Evolutionary conservation across 148 eudicot species (phyloP).

Genomic region (Persicaria tinctoria): DNA sequence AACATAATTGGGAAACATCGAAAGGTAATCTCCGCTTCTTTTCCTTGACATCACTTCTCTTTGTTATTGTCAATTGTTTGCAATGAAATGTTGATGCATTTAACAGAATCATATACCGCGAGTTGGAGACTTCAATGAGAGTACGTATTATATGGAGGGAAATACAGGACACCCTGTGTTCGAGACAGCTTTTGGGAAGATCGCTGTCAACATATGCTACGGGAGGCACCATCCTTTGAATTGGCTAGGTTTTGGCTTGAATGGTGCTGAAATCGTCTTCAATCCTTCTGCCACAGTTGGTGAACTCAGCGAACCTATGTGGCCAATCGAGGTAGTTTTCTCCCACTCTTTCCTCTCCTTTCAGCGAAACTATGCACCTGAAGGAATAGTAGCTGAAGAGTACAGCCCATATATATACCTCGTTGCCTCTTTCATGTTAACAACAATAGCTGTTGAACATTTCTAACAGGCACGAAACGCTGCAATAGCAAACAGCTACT

Average conservation of each 20-base stretch:
- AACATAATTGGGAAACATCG: slow-evolving; percentile 88
- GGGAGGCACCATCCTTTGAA: slow-evolving; percentile 98
- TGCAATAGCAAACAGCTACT: slow-evolving; percentile 92
- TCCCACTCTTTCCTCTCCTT: not conserved
- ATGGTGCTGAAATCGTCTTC: slow-evolving; percentile 96
- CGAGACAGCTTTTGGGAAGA: slow-evolving; percentile 87
- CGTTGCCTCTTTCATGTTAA: not conserved
- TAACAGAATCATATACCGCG: slow-evolving; percentile 95
- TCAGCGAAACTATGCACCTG: no score
- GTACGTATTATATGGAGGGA: slow-evolving; percentile 98
- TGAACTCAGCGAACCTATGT: slow-evolving; percentile 97
- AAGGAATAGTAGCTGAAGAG: no score
- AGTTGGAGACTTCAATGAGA: slow-evolving; percentile 96
- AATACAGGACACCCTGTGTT: slow-evolving; percentile 97
- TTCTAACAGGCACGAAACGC: slow-evolving; percentile 86
- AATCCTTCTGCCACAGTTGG: slow-evolving; percentile 98
- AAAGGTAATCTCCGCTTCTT: slow-evolving; percentile 44
- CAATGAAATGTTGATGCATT: not conserved
- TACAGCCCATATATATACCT: no score
- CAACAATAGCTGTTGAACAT: not conserved
- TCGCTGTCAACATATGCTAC: slow-evolving; percentile 86
- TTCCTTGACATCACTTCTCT: not conserved
- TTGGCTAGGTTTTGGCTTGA: slow-evolving; percentile 93
- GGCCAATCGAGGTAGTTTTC: slow-evolving; percentile 83
- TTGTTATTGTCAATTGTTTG: slow-evolving; percentile 6